Evolutionary conservation across 176 grass and related monocot genomes (phyloP).

Genomic region (Eragrostis curvula): DNA sequence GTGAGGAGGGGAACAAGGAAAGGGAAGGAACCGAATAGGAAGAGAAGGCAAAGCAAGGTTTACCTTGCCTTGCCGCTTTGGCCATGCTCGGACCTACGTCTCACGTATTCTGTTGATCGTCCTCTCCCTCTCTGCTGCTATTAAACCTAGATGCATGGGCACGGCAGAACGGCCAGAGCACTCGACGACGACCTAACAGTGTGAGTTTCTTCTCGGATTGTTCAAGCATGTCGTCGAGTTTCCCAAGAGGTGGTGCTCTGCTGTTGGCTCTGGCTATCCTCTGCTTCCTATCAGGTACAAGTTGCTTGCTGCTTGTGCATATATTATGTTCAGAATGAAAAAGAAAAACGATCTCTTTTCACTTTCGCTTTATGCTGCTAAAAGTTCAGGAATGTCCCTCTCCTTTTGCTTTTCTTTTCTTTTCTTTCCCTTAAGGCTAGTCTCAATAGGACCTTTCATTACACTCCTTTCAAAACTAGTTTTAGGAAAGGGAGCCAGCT

Average conservation of each 20-base stretch:
- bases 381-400: too few species aligned
- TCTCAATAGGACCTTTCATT: too few species aligned
- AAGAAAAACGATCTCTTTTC: too few species aligned
- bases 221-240: background rate
- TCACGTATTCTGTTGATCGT: slow-evolving; percentile 48
- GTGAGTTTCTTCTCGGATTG: background rate
- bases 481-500: too few species aligned
- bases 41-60: background rate
- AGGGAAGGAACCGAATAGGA: slow-evolving; percentile 19
- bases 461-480: too few species aligned
- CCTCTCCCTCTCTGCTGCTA: background rate
- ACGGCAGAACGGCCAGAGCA: background rate
- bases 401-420: background rate
- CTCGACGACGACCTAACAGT: too few species aligned
- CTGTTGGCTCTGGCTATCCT: slow-evolving; percentile 31
- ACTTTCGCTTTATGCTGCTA: background rate
- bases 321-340: too few species aligned
- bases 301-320: too few species aligned
- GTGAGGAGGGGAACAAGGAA: background rate
- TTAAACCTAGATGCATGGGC: slow-evolving; percentile 12
- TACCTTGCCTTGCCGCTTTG: slow-evolving; percentile 15
- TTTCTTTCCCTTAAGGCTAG: too few species aligned
- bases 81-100: background rate
- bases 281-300: slow-evolving; percentile 47
- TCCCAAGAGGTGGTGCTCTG: slow-evolving; percentile 29